Conservation (phyloP, 2,329 filamentous ascomycete species). For the Chrysosphaeria jannelii region DNA sequence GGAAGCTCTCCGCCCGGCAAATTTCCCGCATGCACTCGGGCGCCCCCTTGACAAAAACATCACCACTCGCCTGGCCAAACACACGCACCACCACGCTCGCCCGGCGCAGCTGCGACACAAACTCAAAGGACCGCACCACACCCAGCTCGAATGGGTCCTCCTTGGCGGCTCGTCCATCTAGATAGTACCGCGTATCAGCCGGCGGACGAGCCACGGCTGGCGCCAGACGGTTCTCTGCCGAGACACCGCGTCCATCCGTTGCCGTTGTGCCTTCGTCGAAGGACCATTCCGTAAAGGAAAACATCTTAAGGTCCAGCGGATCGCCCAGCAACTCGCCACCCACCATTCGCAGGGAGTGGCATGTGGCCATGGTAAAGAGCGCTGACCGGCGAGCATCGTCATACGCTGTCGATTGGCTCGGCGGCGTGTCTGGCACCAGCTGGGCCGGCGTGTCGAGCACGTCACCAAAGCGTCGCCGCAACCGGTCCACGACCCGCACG, state of each 20-base stretch:
- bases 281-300: conserved; percentile 78
- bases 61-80: conserved; percentile 57
- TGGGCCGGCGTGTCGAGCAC: conserved; percentile 29
- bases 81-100: conserved; percentile 80
- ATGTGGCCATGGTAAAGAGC: conserved; percentile 88
- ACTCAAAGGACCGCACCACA: conserved; percentile 77
- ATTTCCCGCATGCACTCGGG: conserved; percentile 93
- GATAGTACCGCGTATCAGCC: conserved; percentile 8
- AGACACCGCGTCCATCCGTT: conserved; percentile 33
- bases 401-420: conserved; percentile 2
- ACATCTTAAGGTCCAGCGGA: conserved; percentile 93
- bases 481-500: conserved; percentile 42
- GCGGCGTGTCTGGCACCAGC: conserved; percentile 2
- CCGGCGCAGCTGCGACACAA: conserved; percentile 70
- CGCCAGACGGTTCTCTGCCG: conserved; percentile 35
- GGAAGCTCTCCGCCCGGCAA: conserved; percentile 58
- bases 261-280: conserved; percentile 43
- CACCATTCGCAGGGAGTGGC: conserved; percentile 65
- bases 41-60: conserved; percentile 85
- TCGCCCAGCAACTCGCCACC: conserved; percentile 79
- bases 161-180: conserved; percentile 2
- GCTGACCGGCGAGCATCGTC: conserved; percentile 22
- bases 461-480: conserved; percentile 36
- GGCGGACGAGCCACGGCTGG: conserved; percentile 79
- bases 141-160: conserved; percentile 45